These are phyloP conservation scores for Chalciporus sp. DNA, from an alignment of 1,284 basidiomycete species.

Conservation along the genomic window DNA sequence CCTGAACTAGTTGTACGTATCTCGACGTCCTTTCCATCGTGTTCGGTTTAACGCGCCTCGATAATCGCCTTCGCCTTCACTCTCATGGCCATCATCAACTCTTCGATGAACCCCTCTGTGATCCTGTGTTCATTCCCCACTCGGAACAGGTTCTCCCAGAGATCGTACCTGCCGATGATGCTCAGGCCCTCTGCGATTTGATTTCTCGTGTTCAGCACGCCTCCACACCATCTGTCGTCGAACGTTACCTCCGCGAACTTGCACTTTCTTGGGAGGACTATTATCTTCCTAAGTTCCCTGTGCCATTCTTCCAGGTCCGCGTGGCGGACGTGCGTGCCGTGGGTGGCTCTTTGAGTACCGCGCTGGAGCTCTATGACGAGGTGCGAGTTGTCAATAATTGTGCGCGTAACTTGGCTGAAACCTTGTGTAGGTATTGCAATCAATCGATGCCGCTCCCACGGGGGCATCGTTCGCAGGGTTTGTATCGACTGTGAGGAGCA, in stretches of 20 bases:
- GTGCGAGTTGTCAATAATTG: slow-evolving; percentile 12
- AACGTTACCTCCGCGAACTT: slow-evolving; percentile 27
- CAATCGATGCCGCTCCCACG: slow-evolving; percentile 19
- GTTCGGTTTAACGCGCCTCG: not conserved
- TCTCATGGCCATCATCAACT: not conserved
- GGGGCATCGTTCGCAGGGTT: slow-evolving; percentile 24
- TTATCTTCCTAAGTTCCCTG: slow-evolving; percentile 32
- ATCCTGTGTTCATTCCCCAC: not conserved
- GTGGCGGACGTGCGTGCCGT: slow-evolving; percentile 34
- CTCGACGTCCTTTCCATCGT: not conserved
- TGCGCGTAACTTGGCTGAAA: not conserved
- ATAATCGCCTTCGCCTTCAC: slow-evolving; percentile 13
- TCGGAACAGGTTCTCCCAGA: slow-evolving; percentile 23
- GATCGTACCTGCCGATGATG: slow-evolving; percentile 26
- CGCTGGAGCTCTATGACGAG: slow-evolving; percentile 32
- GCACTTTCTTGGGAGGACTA: slow-evolving; percentile 35
- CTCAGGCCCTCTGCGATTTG: slow-evolving; percentile 21
- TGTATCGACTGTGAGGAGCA: slow-evolving; percentile 26
- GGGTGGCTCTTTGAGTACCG: slow-evolving; percentile 34
- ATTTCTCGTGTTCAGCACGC: slow-evolving; percentile 19
- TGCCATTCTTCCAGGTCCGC: slow-evolving; percentile 36
- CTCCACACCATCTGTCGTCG: slow-evolving; percentile 15
- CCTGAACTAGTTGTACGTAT: slow-evolving; percentile 31
- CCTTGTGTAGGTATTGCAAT: slow-evolving; percentile 24
- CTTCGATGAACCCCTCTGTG: not conserved